Percentiles rank a stretch among this genome's conserved stretches.
phyloP scores from a whole-genome alignment of 768 basidiomycete species.

The Cubamyces sp. region DNA sequence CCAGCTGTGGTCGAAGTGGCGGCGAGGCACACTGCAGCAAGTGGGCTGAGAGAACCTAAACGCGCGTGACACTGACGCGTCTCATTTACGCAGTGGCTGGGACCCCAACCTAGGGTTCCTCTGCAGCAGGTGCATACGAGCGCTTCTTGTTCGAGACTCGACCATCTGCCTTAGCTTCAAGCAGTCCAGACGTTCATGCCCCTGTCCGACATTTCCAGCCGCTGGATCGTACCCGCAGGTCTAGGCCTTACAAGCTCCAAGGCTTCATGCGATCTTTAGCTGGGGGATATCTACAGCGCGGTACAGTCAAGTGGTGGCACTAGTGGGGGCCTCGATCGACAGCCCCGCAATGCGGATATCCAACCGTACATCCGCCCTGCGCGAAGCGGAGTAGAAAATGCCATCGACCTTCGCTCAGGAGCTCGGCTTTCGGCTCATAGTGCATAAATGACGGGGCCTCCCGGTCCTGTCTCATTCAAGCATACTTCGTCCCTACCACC shows the following conservation, averaged over 20 bases:
- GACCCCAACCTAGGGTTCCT: slow-evolving; percentile 13
- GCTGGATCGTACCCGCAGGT: not conserved
- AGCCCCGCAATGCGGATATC: slow-evolving; percentile 7
- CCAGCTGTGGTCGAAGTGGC: slow-evolving; percentile 4
- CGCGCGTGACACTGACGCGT: slow-evolving; percentile 16
- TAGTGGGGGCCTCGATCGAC: not conserved
- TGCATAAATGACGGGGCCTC: slow-evolving; percentile 5
- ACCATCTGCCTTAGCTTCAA: not conserved
- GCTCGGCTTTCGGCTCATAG: not conserved
- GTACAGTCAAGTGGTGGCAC: not conserved
- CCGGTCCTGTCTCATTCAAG: not conserved
- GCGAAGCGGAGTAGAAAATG: slow-evolving; percentile 5
- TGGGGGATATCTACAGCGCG: too few species aligned
- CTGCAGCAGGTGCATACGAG: not conserved
- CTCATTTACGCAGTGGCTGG: not conserved
- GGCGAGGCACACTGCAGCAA: slow-evolving; percentile 3
- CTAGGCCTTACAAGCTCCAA: not conserved
- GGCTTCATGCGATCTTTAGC: too few species aligned
- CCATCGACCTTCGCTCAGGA: not conserved
- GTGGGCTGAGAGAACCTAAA: not conserved
- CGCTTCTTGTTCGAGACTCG: not conserved
- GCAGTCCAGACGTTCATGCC: too few species aligned
- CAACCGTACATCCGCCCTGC: slow-evolving; percentile 9
- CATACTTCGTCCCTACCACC: not conserved
- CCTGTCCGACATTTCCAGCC: too few species aligned